Evolutionary conservation across 805 yeast species (phyloP).

Genomic region (Kluyveromyces wickerhamii): DNA sequence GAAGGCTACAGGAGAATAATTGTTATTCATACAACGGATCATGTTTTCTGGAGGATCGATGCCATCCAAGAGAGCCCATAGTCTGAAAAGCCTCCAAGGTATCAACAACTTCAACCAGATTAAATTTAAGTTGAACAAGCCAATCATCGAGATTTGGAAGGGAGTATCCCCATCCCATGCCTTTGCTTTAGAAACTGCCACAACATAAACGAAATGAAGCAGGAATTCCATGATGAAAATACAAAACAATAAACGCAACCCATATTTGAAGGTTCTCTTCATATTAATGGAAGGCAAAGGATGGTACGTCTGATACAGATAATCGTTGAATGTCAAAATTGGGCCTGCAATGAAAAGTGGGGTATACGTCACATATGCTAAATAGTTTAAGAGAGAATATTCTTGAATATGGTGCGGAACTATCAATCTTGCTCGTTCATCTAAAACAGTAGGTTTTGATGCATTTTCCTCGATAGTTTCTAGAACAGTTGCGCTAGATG

Average conservation of each 20-base stretch:
- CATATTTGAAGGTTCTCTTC: conserved; percentile 51
- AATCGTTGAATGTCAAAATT: conserved; percentile 86
- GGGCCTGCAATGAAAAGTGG: conserved; percentile 97
- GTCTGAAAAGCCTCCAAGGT: conserved; percentile 92
- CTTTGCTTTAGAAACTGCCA: conserved; percentile 80
- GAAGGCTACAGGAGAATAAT: conserved; percentile 86
- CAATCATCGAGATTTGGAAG: conserved; percentile 91
- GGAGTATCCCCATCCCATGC: conserved; percentile 91
- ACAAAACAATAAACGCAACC: conserved; percentile 61
- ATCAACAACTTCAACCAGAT: conserved; percentile 89
- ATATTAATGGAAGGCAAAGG: conserved; percentile 52
- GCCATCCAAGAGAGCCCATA: conserved; percentile 89
- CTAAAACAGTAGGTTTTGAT: conserved; percentile 22
- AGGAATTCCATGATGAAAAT: conserved; percentile 82
- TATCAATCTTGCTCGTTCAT: conserved; percentile 57
- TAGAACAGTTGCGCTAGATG: conserved; percentile 12
- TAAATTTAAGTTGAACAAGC: conserved; percentile 78
- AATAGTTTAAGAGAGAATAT: conserved; percentile 56
- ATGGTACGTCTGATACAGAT: conserved; percentile 58
- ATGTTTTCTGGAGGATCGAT: conserved; percentile 97
- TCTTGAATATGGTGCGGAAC: conserved; percentile 54
- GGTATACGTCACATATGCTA: conserved; percentile 73
- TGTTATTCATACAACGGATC: conserved; percentile 93
- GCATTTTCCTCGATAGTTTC: conserved; percentile 15
- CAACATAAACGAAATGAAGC: conserved; percentile 84